Evolutionary conservation across 306 rosid genomes (phyloP).

Genomic region (Vachellia collinsii): DNA sequence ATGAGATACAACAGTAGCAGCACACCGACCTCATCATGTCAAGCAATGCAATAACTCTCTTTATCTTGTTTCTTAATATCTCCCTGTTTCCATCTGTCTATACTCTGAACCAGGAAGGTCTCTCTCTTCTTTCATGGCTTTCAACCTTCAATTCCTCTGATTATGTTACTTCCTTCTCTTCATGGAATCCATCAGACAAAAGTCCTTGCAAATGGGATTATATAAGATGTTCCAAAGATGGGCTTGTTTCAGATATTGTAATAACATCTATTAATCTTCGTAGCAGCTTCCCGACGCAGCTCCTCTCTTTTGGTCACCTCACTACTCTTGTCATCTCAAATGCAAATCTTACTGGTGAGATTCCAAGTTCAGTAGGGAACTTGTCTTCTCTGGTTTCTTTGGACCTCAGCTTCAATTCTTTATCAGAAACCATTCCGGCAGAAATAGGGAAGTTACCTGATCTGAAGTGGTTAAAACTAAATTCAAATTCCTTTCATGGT

Average conservation of each 20-base stretch:
- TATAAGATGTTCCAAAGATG: conserved; percentile 64
- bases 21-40: conserved; percentile 60
- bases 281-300: conserved; percentile 63
- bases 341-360: conserved; percentile 78
- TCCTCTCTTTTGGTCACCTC: conserved; percentile 68
- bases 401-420: conserved; percentile 84
- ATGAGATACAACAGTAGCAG: conserved; percentile 63
- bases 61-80: conserved; percentile 65
- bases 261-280: conserved; percentile 65
- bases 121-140: conserved; percentile 89
- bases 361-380: conserved; percentile 72
- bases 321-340: conserved; percentile 70
- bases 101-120: conserved; percentile 88
- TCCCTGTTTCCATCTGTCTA: conserved; percentile 59
- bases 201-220: conserved; percentile 90
- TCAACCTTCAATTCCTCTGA: conserved; percentile 73
- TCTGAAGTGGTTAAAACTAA: conserved; percentile 58
- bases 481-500: conserved; percentile 72
- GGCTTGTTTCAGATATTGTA: conserved; percentile 65
- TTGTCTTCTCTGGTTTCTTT: conserved; percentile 67
- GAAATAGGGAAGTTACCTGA: conserved; percentile 62
- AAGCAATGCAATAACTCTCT: conserved; percentile 55
- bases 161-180: conserved; percentile 66
- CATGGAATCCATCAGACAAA: conserved; percentile 72
- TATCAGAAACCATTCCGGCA: conserved; percentile 74